Conservation (phyloP, 331 rosid genomes). For the Telfairia occidentalis region DNA sequence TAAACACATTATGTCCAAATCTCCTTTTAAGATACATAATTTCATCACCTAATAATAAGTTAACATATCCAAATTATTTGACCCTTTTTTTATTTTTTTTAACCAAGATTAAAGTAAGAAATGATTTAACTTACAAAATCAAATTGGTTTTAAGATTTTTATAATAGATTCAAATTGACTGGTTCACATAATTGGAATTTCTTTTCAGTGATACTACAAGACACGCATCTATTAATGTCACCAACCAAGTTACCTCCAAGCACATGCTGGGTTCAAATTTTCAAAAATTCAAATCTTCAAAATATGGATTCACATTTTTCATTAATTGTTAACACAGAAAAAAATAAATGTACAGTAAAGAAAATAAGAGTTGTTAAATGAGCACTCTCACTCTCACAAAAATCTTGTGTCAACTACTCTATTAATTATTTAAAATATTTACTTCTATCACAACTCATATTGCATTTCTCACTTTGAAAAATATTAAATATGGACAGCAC, state of each 20-base stretch:
- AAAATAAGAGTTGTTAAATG: background rate
- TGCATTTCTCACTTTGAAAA: background rate
- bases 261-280: background rate
- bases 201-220: background rate
- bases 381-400: background rate
- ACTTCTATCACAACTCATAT: background rate
- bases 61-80: background rate
- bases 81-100: background rate
- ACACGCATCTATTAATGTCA: background rate
- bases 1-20: background rate
- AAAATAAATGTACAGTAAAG: background rate
- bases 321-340: background rate
- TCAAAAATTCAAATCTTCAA: background rate
- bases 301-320: background rate
- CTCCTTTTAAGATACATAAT: background rate
- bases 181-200: background rate
- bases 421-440: background rate
- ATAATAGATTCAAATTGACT: background rate
- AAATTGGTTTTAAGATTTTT: background rate
- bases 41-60: background rate
- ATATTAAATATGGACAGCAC: background rate
- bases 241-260: slow-evolving; percentile 3
- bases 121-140: background rate
- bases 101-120: background rate
- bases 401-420: background rate